Conservation (phyloP, 768 basidiomycete species). For the Neoboletus brunneissimus region DNA sequence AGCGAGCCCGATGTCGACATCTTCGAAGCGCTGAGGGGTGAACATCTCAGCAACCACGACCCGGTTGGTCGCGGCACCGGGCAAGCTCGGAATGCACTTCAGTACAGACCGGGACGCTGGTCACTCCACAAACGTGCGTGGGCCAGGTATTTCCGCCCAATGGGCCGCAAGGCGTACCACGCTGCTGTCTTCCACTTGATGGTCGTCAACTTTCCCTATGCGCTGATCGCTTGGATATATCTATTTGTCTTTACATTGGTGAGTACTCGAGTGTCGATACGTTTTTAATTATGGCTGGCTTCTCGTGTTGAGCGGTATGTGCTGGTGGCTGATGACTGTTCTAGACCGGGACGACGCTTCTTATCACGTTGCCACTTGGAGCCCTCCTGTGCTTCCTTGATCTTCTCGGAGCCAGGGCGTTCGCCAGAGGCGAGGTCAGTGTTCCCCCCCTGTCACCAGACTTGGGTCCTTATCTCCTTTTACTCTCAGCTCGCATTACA, state of each 20-base stretch:
- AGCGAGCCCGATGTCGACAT: constrained; percentile 40
- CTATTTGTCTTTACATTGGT: constrained; percentile 81
- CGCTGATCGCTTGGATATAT: constrained; percentile 74
- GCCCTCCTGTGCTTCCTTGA: constrained; percentile 75
- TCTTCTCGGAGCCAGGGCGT: constrained; percentile 67
- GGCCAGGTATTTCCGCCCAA: constrained; percentile 63
- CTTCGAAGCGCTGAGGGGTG: constrained; percentile 20
- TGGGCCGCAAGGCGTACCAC: constrained; percentile 57
- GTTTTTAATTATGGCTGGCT: not conserved
- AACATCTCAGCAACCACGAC: constrained; percentile 24
- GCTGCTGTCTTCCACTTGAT: constrained; percentile 64
- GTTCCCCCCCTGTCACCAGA: not conserved
- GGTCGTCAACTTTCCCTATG: constrained; percentile 76
- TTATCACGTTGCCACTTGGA: constrained; percentile 77
- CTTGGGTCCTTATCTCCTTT: constrained; percentile 13
- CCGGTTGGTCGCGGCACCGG: constrained; percentile 3
- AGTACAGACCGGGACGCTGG: constrained; percentile 1
- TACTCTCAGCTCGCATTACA: constrained; percentile 58
- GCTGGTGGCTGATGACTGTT: constrained; percentile 17
- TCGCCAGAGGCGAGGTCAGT: constrained; percentile 68
- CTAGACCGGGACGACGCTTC: constrained; percentile 74
- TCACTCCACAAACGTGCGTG: constrained; percentile 33
- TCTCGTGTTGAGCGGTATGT: constrained; percentile 5
- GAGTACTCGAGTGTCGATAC: constrained; percentile 37
- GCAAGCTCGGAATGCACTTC: not conserved